Percentiles rank a stretch among this genome's conserved stretches.
Evolutionary conservation across 257 asterid species (phyloP).

Genomic region (Eustoma russellianum): DNA sequence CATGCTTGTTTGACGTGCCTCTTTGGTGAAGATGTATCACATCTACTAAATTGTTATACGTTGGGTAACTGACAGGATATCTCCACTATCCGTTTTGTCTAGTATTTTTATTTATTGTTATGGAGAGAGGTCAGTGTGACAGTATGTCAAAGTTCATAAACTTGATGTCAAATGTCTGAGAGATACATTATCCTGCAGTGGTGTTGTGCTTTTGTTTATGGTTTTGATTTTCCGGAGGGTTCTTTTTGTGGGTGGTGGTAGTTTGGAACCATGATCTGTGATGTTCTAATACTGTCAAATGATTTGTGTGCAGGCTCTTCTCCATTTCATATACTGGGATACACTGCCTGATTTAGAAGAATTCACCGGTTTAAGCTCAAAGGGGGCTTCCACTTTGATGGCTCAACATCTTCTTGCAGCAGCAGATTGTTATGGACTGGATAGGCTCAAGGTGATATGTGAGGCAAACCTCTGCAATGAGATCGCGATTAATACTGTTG

Average conservation of each 20-base stretch:
- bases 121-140: too few species aligned
- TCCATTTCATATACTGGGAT: slow-evolving; percentile 91
- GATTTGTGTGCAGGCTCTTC: slow-evolving; percentile 50
- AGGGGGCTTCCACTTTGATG: slow-evolving; percentile 84
- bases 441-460: slow-evolving; percentile 79
- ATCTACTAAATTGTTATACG: too few species aligned
- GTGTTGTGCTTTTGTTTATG: slow-evolving; percentile 8
- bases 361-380: slow-evolving; percentile 69
- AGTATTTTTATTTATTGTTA: too few species aligned
- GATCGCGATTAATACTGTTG: slow-evolving; percentile 90
- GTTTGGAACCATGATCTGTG: too few species aligned
- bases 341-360: slow-evolving; percentile 76
- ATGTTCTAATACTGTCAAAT: too few species aligned
- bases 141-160: too few species aligned
- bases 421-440: slow-evolving; percentile 86
- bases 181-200: slow-evolving; percentile 23
- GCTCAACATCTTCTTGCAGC: slow-evolving; percentile 96
- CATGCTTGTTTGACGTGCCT: too few species aligned
- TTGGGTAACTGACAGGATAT: too few species aligned
- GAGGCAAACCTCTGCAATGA: slow-evolving; percentile 74
- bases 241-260: too few species aligned
- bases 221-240: slow-evolving; percentile 1
- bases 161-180: too few species aligned
- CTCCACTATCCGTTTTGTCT: too few species aligned
- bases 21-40: too few species aligned